These are phyloP conservation scores for Entelexis sorbosivorans DNA, from an alignment of 1,139 yeast genomes.

Conservation along the genomic window DNA sequence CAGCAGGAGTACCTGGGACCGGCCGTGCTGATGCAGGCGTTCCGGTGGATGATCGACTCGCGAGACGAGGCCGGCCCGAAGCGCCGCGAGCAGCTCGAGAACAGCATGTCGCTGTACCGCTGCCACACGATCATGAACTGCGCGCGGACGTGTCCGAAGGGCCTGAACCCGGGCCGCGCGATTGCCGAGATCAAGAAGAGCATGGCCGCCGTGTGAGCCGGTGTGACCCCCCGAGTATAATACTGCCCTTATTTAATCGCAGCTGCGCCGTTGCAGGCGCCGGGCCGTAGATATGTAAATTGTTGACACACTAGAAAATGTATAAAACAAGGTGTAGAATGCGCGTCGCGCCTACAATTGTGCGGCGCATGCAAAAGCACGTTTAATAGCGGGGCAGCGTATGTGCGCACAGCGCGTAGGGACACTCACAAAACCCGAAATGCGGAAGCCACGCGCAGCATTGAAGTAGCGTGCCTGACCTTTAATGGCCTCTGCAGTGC, in stretches of 20 bases:
- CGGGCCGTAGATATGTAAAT: background rate
- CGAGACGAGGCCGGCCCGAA: constrained; percentile 79
- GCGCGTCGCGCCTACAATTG: background rate
- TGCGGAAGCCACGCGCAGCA: too few relatives aligned
- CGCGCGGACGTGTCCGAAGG: constrained; percentile 97
- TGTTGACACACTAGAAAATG: background rate
- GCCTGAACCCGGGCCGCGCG: constrained; percentile 95
- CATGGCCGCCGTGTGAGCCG: constrained; percentile 46
- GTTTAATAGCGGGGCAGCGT: too few relatives aligned
- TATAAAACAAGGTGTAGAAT: background rate
- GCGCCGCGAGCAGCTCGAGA: constrained; percentile 86
- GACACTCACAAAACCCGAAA: too few relatives aligned
- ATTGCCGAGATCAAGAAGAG: constrained; percentile 95
- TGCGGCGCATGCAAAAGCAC: too few relatives aligned
- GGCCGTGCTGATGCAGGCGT: constrained; percentile 97
- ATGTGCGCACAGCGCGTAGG: too few relatives aligned
- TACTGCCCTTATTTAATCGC: constrained; percentile 3
- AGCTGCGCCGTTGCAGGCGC: background rate
- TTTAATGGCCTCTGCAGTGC: too few relatives aligned
- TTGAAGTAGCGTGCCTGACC: too few relatives aligned
- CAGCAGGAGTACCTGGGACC: constrained; percentile 98
- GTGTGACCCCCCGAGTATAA: background rate
- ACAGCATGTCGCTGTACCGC: constrained; percentile 95
- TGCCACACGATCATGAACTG: constrained; percentile 99
- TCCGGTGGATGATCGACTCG: constrained; percentile 96